Evolutionary conservation across 2,329 filamentous ascomycete genomes (phyloP), one percentile per base, ranked within the genome.

Genomic region (Coleophoma eucalyptorum): DNA sequence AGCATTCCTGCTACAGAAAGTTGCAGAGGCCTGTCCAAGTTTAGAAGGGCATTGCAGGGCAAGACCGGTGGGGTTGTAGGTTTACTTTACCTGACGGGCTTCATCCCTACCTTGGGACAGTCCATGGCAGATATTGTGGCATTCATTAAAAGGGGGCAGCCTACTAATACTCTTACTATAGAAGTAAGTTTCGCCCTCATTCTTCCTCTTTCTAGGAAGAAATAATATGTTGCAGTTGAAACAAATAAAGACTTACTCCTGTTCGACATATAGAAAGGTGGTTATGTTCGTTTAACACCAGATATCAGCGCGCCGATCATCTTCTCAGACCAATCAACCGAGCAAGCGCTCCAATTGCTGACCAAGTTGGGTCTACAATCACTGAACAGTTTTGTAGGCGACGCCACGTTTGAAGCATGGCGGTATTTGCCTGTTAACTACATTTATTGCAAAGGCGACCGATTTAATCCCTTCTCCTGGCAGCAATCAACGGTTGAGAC

Each of bases 1-100:
- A 69, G 67, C 10, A 58, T 67, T 0, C 54, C 68, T 1, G 62
- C 56, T 2, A 60, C 64, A 4, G 62, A 68, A 46, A 64, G 62
- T 11, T 53, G 67, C 1, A 60, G 60, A 8, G 69, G 67, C 0
- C 55, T 68, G 3, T 55, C 63, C 8, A 69, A 69, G 49, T 51
- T 57, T 41, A 62, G 67, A 41, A 58, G 70, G 16, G 56, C 60
- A 48, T 52, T 55, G 15, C 49, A 58, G 12, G 70, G 69, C 0
- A 63, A 69, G 51, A 65, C 60, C 45, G 45, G 45, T 26, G 35
- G 45, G 5, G 18, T 51, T 7, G 15, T 51, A n/a, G 40, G 45
- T 13, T 26, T 51, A 18, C 45, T 48, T 12, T 51, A 51, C 32
- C 19, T 51, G 10, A 48, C 50, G 12, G 46, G 45, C 2, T 35